These are phyloP conservation scores for Ascobolus immersus DNA, from an alignment of 495 filamentous ascomycete species.

Conservation along the genomic window DNA sequence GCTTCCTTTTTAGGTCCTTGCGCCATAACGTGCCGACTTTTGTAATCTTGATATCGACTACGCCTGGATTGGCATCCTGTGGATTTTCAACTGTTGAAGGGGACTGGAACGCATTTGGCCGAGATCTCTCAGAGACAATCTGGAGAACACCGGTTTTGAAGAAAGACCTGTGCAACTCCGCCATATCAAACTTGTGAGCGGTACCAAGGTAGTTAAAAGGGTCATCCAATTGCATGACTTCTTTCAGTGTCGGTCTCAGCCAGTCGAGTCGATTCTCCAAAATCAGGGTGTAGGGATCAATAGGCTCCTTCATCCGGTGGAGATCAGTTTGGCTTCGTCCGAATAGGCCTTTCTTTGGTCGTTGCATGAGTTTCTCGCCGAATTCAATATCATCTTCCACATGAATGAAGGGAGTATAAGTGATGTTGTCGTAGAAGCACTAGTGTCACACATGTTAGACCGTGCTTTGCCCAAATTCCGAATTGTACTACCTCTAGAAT, in stretches of 20 bases:
- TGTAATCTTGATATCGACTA: slow-evolving; percentile 91
- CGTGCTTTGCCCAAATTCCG: neutral
- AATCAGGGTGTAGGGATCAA: slow-evolving; percentile 86
- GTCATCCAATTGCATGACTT: slow-evolving; percentile 79
- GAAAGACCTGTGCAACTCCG: slow-evolving; percentile 59
- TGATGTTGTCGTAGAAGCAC: slow-evolving; percentile 96
- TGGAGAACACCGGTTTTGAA: slow-evolving; percentile 76
- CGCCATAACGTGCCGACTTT: slow-evolving; percentile 93
- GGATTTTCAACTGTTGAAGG: slow-evolving; percentile 63
- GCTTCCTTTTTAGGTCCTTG: slow-evolving; percentile 85
- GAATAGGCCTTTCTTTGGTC: slow-evolving; percentile 44
- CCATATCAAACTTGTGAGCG: slow-evolving; percentile 42
- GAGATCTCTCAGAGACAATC: slow-evolving; percentile 74
- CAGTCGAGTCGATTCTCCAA: slow-evolving; percentile 64
- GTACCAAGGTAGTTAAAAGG: slow-evolving; percentile 71
- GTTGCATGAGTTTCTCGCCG: slow-evolving; percentile 45
- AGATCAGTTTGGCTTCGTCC: slow-evolving; percentile 35
- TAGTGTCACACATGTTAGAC: slow-evolving; percentile 2
- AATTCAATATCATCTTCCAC: slow-evolving; percentile 76
- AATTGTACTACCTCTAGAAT: slow-evolving; percentile 33
- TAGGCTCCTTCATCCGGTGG: slow-evolving; percentile 48
- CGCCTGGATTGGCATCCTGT: slow-evolving; percentile 63
- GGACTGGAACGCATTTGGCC: slow-evolving; percentile 82
- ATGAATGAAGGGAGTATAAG: slow-evolving; percentile 90
- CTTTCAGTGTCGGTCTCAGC: slow-evolving; percentile 59